These are phyloP conservation scores for Eucalyptus victrix DNA, from an alignment of 345 rosid genomes.

Conservation along the genomic window DNA sequence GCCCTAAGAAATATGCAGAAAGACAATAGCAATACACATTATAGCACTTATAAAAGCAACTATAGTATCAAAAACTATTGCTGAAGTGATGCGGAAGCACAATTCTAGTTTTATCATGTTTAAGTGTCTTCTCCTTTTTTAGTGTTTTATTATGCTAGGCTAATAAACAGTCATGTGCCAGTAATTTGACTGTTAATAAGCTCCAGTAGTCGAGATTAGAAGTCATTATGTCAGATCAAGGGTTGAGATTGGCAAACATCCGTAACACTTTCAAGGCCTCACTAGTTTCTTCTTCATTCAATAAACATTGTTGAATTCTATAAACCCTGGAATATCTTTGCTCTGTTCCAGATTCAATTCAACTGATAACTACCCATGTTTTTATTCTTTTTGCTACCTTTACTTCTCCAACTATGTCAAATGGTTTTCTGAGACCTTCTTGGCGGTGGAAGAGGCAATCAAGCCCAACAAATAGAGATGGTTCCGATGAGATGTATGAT, in stretches of 20 bases:
- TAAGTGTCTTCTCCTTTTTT: not conserved
- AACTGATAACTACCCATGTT: not conserved
- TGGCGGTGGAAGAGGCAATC: not conserved
- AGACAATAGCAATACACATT: not conserved
- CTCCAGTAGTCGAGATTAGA: not conserved
- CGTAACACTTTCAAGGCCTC: not conserved
- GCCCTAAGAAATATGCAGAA: constrained; percentile 27
- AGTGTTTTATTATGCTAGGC: not conserved
- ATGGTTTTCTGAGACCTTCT: not conserved
- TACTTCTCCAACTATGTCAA: not conserved
- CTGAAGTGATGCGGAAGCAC: not conserved
- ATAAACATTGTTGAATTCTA: not conserved
- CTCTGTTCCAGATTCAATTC: not conserved
- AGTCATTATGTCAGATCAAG: not conserved
- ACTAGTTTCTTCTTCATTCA: not conserved
- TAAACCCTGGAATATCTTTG: not conserved
- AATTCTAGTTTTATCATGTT: not conserved
- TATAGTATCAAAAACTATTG: not conserved
- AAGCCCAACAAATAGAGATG: not conserved
- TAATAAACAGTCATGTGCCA: not conserved
- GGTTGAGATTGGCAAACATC: not conserved
- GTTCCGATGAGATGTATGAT: not conserved
- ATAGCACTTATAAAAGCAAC: not conserved
- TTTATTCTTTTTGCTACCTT: not conserved
- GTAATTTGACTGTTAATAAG: not conserved